phyloP scores from a whole-genome alignment of 2,329 filamentous ascomycete species.

The Sordariomycetes sp. region DNA sequence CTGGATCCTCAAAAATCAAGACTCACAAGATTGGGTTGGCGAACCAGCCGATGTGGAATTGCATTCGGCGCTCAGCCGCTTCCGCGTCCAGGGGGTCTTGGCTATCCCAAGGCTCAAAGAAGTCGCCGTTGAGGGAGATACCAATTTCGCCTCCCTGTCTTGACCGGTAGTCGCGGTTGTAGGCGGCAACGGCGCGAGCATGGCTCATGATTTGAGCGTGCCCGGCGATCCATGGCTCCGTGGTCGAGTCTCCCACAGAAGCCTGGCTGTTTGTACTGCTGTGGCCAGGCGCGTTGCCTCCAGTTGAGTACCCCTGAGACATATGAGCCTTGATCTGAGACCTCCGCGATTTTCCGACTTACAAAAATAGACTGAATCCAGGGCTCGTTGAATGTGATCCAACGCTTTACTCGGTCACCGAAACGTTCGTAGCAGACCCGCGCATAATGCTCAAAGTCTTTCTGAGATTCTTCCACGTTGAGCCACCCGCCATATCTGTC shows the following conservation, averaged over 20 bases:
- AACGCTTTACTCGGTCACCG: constrained; percentile 30
- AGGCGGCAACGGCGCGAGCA: constrained; percentile 18
- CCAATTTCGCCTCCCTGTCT: constrained; percentile 20
- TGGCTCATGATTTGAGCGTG: constrained; percentile 26
- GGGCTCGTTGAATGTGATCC: constrained; percentile 30
- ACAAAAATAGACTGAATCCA: constrained; percentile 26
- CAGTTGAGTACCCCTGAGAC: constrained; percentile 20
- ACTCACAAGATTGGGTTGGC: constrained; percentile 26
- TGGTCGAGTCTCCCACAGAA: constrained; percentile 20
- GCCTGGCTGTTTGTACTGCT: constrained; percentile 15
- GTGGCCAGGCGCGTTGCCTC: constrained; percentile 22
- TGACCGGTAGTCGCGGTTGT: constrained; percentile 19
- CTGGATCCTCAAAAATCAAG: not conserved
- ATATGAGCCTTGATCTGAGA: not conserved
- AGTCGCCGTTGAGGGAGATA: constrained; percentile 27
- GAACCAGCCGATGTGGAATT: constrained; percentile 29
- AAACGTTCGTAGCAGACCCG: constrained; percentile 24
- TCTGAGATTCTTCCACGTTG: constrained; percentile 17
- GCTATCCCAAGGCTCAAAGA: constrained; percentile 24
- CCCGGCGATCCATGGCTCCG: constrained; percentile 24
- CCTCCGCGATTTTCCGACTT: constrained; percentile 3
- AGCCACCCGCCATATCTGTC: constrained; percentile 25
- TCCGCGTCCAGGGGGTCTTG: constrained; percentile 13
- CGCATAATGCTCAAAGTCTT: constrained; percentile 26
- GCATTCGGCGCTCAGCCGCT: constrained; percentile 22